Base-by-base conservation (phyloP, 2,329 filamentous ascomycete genomes). In the Clonostachys chloroleuca region DNA sequence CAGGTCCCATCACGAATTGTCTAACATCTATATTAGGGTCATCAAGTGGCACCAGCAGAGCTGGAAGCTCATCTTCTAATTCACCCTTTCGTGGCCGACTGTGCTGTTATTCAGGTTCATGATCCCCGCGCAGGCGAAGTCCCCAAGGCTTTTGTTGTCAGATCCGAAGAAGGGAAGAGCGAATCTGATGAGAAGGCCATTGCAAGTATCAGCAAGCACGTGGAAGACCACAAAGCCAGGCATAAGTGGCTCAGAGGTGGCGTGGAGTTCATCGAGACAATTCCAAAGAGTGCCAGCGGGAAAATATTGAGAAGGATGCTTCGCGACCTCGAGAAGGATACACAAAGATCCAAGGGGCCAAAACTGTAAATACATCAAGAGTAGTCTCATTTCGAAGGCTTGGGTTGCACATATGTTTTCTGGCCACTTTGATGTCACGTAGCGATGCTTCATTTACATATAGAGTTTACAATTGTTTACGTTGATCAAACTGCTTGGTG, bases 31-130 rank as follows among this genome's bases (percentile, higher is more conserved):
- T 30, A 9, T 5, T 34, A 86, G 75, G 87, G 86, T 42, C 69
- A 83, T 46, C 87, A 91, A 76, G 87, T 91, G 12, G 86, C 87
- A 2, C 87, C 87, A 0, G 87, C 87, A 1, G 87, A 91, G 59
- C 74, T 91, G 2, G 87, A 91, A 64, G 83, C 84, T 1, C 83
- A 87, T 52, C 71, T 91, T 3, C 77, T 91, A 5, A 78, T 82
- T 0, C 86, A 89, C 57, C 77, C 78, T 0, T 74, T 76, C n/a
- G 84, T 91, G 24, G 78, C 79, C 14, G 87, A 91, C 60, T 85
- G 80, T 49, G 83, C 86, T 5, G 86, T 91, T 5, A 87, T 89
- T 52, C 82, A 81, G 13, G 72, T 88, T 2, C 81, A 80, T 0
- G 69, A 80, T 34, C 70, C 72, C 33, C 60, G 73, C 49, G 68